Base-by-base conservation (phyloP, 495 filamentous ascomycete species). In the Diplogelasinospora grovesii region DNA sequence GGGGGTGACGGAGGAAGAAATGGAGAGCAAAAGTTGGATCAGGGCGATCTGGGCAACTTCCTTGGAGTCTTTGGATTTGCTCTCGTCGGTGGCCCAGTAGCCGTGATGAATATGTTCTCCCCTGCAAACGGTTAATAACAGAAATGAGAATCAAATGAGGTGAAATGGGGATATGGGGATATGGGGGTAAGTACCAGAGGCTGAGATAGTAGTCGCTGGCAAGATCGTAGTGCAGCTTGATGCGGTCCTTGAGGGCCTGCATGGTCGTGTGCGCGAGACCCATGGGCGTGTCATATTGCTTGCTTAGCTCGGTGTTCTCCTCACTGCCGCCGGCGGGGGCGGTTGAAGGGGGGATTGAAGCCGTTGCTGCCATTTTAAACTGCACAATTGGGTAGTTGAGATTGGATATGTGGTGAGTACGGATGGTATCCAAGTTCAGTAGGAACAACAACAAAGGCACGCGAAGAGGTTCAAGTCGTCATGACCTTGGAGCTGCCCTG, bases 51-150 rank as follows among this genome's bases (percentile, higher is more conserved):
- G 70, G 7, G 69, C 64, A 18, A 63, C 63, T 48, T 77, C 73
- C 49, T 77, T 75, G 34, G 59, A 63, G 26, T 69, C 63, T 29
- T 37, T 53, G 21, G 62, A 53, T 33, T 61, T 60, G 36, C 56
- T 49, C 27, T 51, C 39, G 26, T 61, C 57, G 15, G 55, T 62
- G 25, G 72, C 58, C 65, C 69, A 72, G 49, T 69, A 66, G 21
- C 75, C 75, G 46, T 78, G 75, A 45, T 78, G 75, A 49, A 78
- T 77, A 49, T 78, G 75, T 43, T 78, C 74, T 24, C 75, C 75
- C 75, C 73, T 78, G 37, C 4, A 5, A 22, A 4, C 9, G 21
- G 11, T 25, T 21, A 24, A 13, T 10, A 7, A 8, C 15, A 0
- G 30, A 16, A 8, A 21, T 1, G 31, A 23, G 3, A 3, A 4